Base-by-base conservation (phyloP, 2,329 filamentous ascomycete genomes). In the Zymoseptoria pseudotritici region DNA sequence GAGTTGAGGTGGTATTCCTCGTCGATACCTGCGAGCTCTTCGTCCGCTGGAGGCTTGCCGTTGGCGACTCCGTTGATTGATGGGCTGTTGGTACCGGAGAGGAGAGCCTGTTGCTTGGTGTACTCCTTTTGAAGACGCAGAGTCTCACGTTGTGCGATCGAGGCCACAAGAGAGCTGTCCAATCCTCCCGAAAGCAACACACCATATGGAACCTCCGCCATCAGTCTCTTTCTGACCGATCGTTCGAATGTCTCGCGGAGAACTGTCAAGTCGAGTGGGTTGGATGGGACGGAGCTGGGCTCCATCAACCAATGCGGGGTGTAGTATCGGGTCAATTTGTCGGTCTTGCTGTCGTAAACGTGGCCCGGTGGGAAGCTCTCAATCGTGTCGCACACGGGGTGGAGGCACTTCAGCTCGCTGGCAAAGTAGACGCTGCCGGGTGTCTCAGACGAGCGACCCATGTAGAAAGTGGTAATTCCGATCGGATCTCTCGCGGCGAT, bases 121-220 rank as follows among this genome's bases (percentile, higher is more conserved):
- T 76, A 65, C 53, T 70, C 72, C 54, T 67, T 67, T 77, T 86
- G 89, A 72, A 93, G 80, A 63, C 90, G 85, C 65, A 91, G 75
- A 46, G 90, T 96, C 78, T 97, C 94, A 60, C 94, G 85, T 79
- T 97, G 93, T 20, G 94, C 93, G 74, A 99, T 97, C 2, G 94
- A 86, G 46, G 94, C 94, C 36, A 97, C 91, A 76, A 99, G 79
- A 75, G 91, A 96, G 53, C 94, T 99, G 77, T 99, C 94, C 56
- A 99, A 83, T 69, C 94, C 94, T 71, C 94, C 94, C 56, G 94
- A 99, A 55, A 99, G 82, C 61, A 99, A 80, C 21, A 99, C 94
- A 76, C 94, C 94, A 74, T 97, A 99, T 17, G 94, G 94, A 42
- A 99, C 94, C 78, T 99, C 94, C 21, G 94, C 94, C 94, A 99